Evolutionary conservation across 2,329 filamentous ascomycete species (phyloP), one percentile per base, ranked within the genome.

Genomic region (Pezicula carpinea): DNA sequence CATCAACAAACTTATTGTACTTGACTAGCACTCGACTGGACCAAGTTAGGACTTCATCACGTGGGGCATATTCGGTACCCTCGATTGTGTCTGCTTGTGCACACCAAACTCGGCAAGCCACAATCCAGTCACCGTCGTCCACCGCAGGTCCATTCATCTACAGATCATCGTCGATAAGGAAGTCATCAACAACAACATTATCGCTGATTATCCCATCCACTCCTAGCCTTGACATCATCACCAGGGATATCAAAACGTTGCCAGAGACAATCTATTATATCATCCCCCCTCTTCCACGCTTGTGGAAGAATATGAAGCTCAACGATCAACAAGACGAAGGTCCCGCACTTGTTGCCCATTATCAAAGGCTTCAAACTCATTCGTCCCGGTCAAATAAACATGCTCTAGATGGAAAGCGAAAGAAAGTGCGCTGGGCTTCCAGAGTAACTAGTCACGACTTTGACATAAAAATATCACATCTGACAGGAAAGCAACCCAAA

Each of bases 11-110:
- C 39, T 53, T 49, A 46, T 55, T 54, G 43, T 48, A 53, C 53
- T 48, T 59, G 53, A 39, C 45, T 55, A 46, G 42, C 52, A 49
- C 31, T 44, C 50, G 44, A 41, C 53, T 46, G 34, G 50, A 49
- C 47, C 48, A 43, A 44, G 31, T 52, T 49, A 54, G 39, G 48
- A 53, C 52, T 56, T 59, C 48, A 48, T 49, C 57, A 57, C 47
- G 52, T 60, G 53, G 49, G 39, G 38, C 31, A 57, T 47, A 56
- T 48, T 47, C 43, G 56, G 59, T 64, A 63, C 61, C 60, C 61
- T 63, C 57, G 57, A 59, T 58, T 41, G 49, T 43, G 46, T 51
- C 46, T 53, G 53, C 45, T 52, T 50, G 43, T 44, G 44, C 46
- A 46, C 49, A 43, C 40, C 34, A 42, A 31, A 38, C 48, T 56